Percentiles rank a stretch among this genome's conserved stretches.
Conservation (phyloP, 2,329 filamentous ascomycete species). For the Volutella citrinella region DNA sequence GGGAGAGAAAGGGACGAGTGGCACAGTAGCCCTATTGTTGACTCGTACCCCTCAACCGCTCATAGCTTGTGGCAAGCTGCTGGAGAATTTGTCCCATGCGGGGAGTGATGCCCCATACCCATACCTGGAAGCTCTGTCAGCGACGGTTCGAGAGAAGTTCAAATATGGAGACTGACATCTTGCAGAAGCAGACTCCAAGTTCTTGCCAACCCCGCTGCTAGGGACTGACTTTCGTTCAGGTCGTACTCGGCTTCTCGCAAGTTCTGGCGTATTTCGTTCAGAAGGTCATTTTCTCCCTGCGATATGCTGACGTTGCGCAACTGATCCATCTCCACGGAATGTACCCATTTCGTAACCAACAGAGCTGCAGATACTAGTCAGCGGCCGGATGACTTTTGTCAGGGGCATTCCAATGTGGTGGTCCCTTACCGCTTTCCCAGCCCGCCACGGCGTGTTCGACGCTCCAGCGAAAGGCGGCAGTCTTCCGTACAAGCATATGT, state of each 20-base stretch:
- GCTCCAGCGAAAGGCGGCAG: constrained; percentile 13
- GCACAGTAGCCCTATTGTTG: too few relatives aligned
- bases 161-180: constrained; percentile 5
- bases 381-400: too few relatives aligned
- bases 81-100: constrained; percentile 9
- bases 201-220: constrained; percentile 9
- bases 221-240: constrained; percentile 4
- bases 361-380: too few relatives aligned
- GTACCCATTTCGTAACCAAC: constrained; percentile 12
- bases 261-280: constrained; percentile 1
- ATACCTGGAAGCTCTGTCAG: constrained; percentile 9
- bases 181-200: constrained; percentile 9
- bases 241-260: constrained; percentile 13
- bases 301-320: neutral
- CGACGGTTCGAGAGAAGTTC: neutral
- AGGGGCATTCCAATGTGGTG: neutral
- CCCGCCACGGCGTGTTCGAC: constrained; percentile 12
- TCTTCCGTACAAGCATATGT: constrained; percentile 12
- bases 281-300: constrained; percentile 2
- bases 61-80: constrained; percentile 7
- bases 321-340: constrained; percentile 8
- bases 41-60: too few relatives aligned
- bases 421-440: constrained; percentile 13
- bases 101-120: constrained; percentile 15
- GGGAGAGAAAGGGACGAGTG: too few relatives aligned